A percentile compares a stretch with the other conserved stretches of the same genome.
phyloP scores from a whole-genome alignment of 139 green algal species.

The Chlamydomonas schloesseri region DNA sequence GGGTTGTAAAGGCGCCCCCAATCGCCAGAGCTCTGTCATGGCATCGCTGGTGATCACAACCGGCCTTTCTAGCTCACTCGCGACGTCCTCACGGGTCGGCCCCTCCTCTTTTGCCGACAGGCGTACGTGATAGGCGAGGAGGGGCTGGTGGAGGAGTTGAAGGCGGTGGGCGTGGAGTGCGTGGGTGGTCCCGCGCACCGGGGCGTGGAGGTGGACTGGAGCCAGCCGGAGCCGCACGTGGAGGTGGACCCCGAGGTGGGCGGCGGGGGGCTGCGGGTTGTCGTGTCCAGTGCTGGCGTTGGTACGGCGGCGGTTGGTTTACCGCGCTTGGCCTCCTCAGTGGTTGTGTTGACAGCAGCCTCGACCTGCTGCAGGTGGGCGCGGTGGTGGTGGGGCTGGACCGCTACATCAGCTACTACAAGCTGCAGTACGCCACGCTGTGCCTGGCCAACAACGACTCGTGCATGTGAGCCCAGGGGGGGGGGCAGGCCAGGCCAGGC shows the following conservation, averaged over 20 bases:
- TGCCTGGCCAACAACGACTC: conserved; percentile 75
- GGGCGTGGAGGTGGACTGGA: conserved; percentile 46
- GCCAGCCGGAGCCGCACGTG: conserved; percentile 32
- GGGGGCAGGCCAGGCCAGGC: conserved; percentile 51
- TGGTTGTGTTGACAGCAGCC: too few species aligned
- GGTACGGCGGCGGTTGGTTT: too few species aligned
- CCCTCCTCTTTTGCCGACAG: conserved; percentile 43
- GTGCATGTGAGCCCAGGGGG: conserved; percentile 17
- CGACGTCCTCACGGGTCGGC: too few species aligned
- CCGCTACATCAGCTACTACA: conserved; percentile 97
- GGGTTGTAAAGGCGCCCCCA: too few species aligned
- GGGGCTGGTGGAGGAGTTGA: conserved; percentile 94
- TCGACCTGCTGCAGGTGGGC: not conserved
- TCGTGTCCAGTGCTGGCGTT: too few species aligned
- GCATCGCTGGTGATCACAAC: too few species aligned
- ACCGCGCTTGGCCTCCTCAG: too few species aligned
- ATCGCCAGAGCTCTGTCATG: too few species aligned
- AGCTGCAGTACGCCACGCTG: conserved; percentile 93
- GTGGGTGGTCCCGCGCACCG: conserved; percentile 84
- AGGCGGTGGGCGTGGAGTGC: conserved; percentile 83
- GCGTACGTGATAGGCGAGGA: conserved; percentile 87
- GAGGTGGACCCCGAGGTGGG: conserved; percentile 47
- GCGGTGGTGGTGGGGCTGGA: conserved; percentile 85
- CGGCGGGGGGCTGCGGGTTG: too few species aligned
- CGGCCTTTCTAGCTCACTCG: too few species aligned